Percentiles rank a stretch among this genome's conserved stretches.
Evolutionary conservation across 768 basidiomycete species (phyloP).

Genomic region (Tubosaeta brunneosetosa): DNA sequence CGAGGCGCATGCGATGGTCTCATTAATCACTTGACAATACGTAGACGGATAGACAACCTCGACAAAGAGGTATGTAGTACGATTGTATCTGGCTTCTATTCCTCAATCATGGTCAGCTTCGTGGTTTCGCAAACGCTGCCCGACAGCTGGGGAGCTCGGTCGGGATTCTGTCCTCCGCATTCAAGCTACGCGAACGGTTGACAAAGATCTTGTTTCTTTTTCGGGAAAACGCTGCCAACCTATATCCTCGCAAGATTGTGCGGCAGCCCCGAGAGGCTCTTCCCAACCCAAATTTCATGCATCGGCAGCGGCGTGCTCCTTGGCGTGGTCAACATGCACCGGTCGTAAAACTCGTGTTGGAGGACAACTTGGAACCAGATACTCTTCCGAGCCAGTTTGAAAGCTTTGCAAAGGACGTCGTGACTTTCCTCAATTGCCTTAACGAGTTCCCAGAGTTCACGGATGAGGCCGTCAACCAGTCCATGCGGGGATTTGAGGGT

Average conservation of each 20-base stretch:
- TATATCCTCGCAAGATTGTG: slow-evolving; percentile 47
- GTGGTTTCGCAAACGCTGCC: slow-evolving; percentile 52
- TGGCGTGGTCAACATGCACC: slow-evolving; percentile 35
- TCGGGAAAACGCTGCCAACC: slow-evolving; percentile 51
- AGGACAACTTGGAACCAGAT: slow-evolving; percentile 44
- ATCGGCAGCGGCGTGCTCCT: slow-evolving; percentile 26
- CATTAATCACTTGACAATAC: slow-evolving; percentile 4
- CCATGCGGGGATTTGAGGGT: slow-evolving; percentile 45
- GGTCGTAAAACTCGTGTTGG: slow-evolving; percentile 33
- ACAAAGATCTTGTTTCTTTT: slow-evolving; percentile 48
- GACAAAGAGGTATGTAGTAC: slow-evolving; percentile 41
- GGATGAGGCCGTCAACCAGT: slow-evolving; percentile 48
- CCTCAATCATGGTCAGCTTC: slow-evolving; percentile 33
- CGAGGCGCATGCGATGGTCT: not conserved
- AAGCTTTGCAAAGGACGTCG: slow-evolving; percentile 45
- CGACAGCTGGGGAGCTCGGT: slow-evolving; percentile 54
- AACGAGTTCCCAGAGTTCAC: slow-evolving; percentile 56
- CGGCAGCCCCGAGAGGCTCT: slow-evolving; percentile 37
- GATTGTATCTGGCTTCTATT: not conserved
- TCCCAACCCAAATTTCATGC: slow-evolving; percentile 35
- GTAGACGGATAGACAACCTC: slow-evolving; percentile 43
- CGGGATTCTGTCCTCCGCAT: slow-evolving; percentile 52
- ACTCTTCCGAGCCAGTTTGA: slow-evolving; percentile 44
- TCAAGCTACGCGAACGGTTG: slow-evolving; percentile 47
- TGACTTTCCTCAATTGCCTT: slow-evolving; percentile 48